phyloP scores from a whole-genome alignment of 73 alveolate genomes.

The Paramecium pentaurelia region DNA sequence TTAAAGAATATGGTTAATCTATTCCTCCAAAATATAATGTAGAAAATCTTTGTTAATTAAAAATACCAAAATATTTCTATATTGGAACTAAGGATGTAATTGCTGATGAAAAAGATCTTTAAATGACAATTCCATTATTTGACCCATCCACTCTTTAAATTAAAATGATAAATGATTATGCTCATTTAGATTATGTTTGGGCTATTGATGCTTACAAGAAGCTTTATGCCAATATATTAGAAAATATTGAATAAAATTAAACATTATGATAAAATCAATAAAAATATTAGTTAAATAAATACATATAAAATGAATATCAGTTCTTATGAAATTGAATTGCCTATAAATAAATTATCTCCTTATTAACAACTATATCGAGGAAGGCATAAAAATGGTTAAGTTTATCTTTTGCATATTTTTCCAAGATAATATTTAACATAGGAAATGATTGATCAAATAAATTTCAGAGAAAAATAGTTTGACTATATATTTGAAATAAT shows the following conservation, averaged over 20 bases:
- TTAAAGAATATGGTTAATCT: slow-evolving; percentile 66
- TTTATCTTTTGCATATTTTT: neutral
- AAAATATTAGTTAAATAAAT: neutral
- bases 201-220: slow-evolving; percentile 52
- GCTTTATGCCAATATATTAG: slow-evolving; percentile 32
- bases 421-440: neutral
- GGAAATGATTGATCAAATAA: neutral
- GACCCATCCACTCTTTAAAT: neutral
- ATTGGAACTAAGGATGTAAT: slow-evolving; percentile 58
- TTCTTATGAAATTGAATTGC: neutral
- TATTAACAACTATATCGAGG: neutral
- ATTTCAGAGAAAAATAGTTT: neutral
- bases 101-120: slow-evolving; percentile 40
- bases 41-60: slow-evolving; percentile 57
- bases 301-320: neutral
- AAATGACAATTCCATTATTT: neutral
- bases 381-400: neutral
- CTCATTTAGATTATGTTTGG: slow-evolving; percentile 67
- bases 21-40: slow-evolving; percentile 73
- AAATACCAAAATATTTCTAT: slow-evolving; percentile 43
- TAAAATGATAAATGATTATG: slow-evolving; percentile 44
- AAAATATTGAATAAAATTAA: neutral
- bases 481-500: neutral
- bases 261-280: neutral
- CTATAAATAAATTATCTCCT: neutral